Conservation (phyloP, 148 eudicot genomes). For the Fallopia convolvulus region DNA sequence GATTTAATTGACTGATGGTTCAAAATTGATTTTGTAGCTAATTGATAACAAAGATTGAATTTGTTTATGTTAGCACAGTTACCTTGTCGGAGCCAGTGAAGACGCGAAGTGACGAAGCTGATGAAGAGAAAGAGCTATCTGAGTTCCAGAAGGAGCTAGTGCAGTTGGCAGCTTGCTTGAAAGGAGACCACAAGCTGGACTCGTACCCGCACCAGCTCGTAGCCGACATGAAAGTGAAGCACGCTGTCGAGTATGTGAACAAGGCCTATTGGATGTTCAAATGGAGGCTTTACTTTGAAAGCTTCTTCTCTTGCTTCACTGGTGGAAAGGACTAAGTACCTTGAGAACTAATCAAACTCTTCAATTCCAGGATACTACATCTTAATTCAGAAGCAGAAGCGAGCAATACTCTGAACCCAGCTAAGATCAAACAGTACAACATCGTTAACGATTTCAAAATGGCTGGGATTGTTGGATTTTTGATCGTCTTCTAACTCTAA, state of each 20-base stretch:
- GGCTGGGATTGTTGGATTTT: too few relatives aligned
- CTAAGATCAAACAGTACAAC: too few relatives aligned
- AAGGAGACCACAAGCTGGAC: conserved; percentile 54
- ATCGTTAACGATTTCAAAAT: too few relatives aligned
- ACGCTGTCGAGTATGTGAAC: conserved; percentile 45
- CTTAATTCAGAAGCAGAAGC: too few relatives aligned
- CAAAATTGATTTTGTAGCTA: neutral
- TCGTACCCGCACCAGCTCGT: conserved; percentile 50
- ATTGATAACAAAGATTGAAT: too few relatives aligned
- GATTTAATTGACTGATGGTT: too few relatives aligned
- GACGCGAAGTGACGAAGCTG: conserved; percentile 33
- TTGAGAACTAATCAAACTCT: neutral
- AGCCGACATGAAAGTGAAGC: conserved; percentile 50
- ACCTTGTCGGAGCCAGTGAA: conserved; percentile 55
- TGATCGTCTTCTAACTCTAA: too few relatives aligned
- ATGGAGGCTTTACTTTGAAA: conserved; percentile 20
- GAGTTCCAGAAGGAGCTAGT: conserved; percentile 68
- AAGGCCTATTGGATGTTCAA: conserved; percentile 45
- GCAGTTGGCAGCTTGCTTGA: conserved; percentile 68
- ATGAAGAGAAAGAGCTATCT: conserved; percentile 41
- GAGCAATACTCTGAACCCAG: too few relatives aligned
- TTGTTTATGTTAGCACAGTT: conserved; percentile 24
- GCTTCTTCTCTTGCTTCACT: conserved; percentile 41
- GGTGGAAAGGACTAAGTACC: conserved; percentile 19
- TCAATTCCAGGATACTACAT: neutral